phyloP scores from a whole-genome alignment of 805 yeast genomes.

The Zygosaccharomyces lentus region DNA sequence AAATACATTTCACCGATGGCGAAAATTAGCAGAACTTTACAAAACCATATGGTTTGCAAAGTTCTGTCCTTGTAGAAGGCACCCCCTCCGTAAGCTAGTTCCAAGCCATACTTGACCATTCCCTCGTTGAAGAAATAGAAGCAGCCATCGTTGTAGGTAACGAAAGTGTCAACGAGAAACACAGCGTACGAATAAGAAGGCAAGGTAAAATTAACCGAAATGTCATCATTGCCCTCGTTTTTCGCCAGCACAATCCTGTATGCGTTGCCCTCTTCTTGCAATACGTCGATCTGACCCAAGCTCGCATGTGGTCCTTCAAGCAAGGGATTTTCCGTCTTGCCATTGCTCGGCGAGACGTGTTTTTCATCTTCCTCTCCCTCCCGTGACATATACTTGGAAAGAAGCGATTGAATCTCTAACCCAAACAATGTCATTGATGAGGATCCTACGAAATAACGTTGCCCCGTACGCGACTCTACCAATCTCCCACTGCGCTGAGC shows the following conservation, averaged over 20 bases:
- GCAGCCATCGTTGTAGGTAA: constrained; percentile 78
- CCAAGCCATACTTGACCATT: constrained; percentile 59
- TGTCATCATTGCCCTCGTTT: constrained; percentile 40
- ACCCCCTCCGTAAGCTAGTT: constrained; percentile 53
- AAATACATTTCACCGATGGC: constrained; percentile 81
- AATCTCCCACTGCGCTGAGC: constrained; percentile 67
- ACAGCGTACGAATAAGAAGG: constrained; percentile 77
- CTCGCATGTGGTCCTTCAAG: constrained; percentile 3
- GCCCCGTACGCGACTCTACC: constrained; percentile 72
- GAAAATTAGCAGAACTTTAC: constrained; percentile 66
- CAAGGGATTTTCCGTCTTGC: background rate
- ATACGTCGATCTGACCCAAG: constrained; percentile 39
- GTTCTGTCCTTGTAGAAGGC: constrained; percentile 46
- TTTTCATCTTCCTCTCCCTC: background rate
- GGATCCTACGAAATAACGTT: constrained; percentile 70
- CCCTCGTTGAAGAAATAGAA: constrained; percentile 84
- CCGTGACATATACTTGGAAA: constrained; percentile 37
- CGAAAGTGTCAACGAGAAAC: constrained; percentile 68
- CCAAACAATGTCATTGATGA: constrained; percentile 82
- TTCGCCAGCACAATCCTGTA: constrained; percentile 65
- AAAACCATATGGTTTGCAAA: constrained; percentile 74
- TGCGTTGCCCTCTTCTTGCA: constrained; percentile 74
- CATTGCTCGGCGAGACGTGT: constrained; percentile 5
- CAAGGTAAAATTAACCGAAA: constrained; percentile 63
- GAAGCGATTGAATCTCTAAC: constrained; percentile 65